These are phyloP conservation scores for Quercus lobata DNA, from an alignment of 331 rosid genomes.

Conservation along the genomic window DNA sequence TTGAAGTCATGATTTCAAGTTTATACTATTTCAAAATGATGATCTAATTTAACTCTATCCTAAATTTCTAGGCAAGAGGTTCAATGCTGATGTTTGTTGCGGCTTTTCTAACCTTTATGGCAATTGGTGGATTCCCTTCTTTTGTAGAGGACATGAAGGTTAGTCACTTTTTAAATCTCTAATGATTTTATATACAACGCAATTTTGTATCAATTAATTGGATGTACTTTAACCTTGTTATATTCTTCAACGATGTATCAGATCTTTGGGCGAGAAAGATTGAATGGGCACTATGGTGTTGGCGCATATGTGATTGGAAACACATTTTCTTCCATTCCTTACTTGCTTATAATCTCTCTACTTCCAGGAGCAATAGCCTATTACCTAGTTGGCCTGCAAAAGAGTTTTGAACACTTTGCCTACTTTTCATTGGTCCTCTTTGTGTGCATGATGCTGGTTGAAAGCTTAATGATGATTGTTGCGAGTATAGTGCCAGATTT, in stretches of 20 bases:
- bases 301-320: slow-evolving; percentile 34
- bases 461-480: slow-evolving; percentile 50
- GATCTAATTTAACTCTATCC: too few relatives aligned
- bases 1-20: too few relatives aligned
- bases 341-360: slow-evolving; percentile 29
- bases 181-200: neutral
- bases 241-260: neutral
- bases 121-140: slow-evolving; percentile 45
- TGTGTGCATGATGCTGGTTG: slow-evolving; percentile 35
- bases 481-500: slow-evolving; percentile 47
- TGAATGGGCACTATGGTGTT: slow-evolving; percentile 37
- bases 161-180: neutral
- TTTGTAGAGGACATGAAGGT: slow-evolving; percentile 55
- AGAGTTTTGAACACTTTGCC: slow-evolving; percentile 22
- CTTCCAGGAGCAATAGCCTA: slow-evolving; percentile 43
- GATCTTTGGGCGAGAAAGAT: slow-evolving; percentile 34
- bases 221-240: neutral
- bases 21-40: too few relatives aligned
- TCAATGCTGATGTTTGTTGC: slow-evolving; percentile 45
- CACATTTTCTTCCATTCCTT: slow-evolving; percentile 38
- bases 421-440: slow-evolving; percentile 28
- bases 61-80: slow-evolving; percentile 29
- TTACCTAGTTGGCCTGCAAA: slow-evolving; percentile 39
- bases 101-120: slow-evolving; percentile 41
- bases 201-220: neutral